Evolutionary conservation across 2,329 filamentous ascomycete genomes (phyloP).

Genomic region (Pseudodiploospora longispora): DNA sequence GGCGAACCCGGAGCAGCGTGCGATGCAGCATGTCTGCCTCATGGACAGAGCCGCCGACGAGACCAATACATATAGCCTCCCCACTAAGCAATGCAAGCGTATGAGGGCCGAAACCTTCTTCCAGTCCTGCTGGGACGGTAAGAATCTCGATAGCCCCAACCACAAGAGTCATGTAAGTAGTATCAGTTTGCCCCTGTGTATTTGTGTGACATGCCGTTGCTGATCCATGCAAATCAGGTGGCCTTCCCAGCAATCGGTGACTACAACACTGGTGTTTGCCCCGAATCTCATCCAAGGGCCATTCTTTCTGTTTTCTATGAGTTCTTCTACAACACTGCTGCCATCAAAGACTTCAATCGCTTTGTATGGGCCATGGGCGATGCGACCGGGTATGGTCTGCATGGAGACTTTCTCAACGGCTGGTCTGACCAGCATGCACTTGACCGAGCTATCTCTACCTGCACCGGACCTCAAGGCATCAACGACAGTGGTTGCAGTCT

Average conservation of each 20-base stretch:
- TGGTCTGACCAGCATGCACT: conserved; percentile 20
- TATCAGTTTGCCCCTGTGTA: not conserved
- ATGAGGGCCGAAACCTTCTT: conserved; percentile 48
- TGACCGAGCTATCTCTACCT: conserved; percentile 17
- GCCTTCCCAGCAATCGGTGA: conserved; percentile 17
- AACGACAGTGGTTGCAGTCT: conserved; percentile 16
- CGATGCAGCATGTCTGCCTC: conserved; percentile 50
- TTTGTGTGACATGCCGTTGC: not conserved
- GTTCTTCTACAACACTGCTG: conserved; percentile 34
- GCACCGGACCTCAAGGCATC: conserved; percentile 17
- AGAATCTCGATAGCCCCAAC: conserved; percentile 43
- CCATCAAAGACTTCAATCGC: conserved; percentile 18
- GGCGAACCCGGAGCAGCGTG: conserved; percentile 36
- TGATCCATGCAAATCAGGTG: conserved; percentile 11
- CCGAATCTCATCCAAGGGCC: conserved; percentile 30
- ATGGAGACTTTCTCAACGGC: conserved; percentile 22
- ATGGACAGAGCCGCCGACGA: conserved; percentile 23
- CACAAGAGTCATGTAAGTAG: conserved; percentile 45
- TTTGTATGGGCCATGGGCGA: conserved; percentile 20
- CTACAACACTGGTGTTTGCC: conserved; percentile 9
- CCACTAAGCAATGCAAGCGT: conserved; percentile 41
- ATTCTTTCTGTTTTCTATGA: conserved; percentile 38
- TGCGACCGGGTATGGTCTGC: conserved; percentile 19
- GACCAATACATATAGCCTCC: conserved; percentile 37
- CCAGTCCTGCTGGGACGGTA: conserved; percentile 56